Evolutionary conservation across 129 eudicot genomes (phyloP).

Genomic region (Pulicaria dysenterica): DNA sequence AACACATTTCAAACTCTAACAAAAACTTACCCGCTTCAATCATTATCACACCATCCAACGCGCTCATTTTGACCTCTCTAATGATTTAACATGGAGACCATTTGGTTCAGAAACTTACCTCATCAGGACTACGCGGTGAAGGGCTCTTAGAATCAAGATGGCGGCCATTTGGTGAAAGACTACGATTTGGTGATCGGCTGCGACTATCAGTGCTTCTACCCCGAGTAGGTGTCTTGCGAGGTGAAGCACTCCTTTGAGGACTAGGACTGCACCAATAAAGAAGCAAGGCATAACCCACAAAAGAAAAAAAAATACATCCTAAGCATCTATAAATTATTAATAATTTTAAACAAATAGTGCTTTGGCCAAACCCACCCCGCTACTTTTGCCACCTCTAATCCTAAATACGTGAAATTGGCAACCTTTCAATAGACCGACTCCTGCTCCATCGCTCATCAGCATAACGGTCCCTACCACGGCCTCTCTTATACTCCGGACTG

Average conservation of each 20-base stretch:
- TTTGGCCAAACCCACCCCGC: not conserved
- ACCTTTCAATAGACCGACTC: slow-evolving; percentile 62
- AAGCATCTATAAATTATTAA: not conserved
- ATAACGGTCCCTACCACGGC: slow-evolving; percentile 46
- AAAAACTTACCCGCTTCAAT: not conserved
- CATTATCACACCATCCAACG: not conserved
- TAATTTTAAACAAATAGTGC: not conserved
- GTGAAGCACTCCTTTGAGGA: slow-evolving; percentile 51
- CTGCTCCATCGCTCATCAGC: slow-evolving; percentile 55
- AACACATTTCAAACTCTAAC: not conserved
- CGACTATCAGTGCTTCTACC: slow-evolving; percentile 38
- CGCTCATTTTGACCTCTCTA: not conserved
- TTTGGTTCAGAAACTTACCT: slow-evolving; percentile 37
- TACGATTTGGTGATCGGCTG: slow-evolving; percentile 36
- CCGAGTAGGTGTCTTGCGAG: slow-evolving; percentile 45
- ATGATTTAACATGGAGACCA: not conserved
- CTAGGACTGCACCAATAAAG: slow-evolving; percentile 35
- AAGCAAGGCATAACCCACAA: slow-evolving; percentile 12
- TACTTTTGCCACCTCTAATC: not conserved
- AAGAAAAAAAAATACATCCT: not conserved
- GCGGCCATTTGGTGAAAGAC: slow-evolving; percentile 38
- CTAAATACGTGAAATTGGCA: not conserved
- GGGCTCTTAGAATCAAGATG: slow-evolving; percentile 42
- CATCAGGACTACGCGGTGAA: slow-evolving; percentile 31
- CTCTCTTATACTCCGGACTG: slow-evolving; percentile 57